These are phyloP conservation scores for Solanum raphanifolium DNA, from an alignment of 257 asterid genomes.

Conservation along the genomic window DNA sequence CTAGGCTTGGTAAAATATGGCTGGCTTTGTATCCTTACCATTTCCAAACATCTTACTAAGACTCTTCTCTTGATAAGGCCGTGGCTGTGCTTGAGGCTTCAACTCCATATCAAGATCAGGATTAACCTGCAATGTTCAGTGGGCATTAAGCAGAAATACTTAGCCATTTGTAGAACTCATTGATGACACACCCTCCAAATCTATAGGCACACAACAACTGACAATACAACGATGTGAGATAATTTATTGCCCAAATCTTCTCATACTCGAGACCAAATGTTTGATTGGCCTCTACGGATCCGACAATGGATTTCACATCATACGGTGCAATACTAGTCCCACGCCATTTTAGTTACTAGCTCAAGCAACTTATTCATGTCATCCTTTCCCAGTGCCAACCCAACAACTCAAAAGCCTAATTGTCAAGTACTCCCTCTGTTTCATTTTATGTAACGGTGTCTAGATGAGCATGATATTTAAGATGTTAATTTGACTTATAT, in stretches of 20 bases:
- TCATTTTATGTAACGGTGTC: neutral
- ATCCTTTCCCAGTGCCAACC: neutral
- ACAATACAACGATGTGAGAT: neutral
- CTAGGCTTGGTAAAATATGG: neutral
- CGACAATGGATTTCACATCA: neutral
- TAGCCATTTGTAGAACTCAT: neutral
- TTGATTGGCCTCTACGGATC: neutral
- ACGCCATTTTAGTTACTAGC: neutral
- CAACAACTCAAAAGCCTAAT: neutral
- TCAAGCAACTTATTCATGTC: neutral
- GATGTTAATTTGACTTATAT: neutral
- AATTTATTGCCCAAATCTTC: neutral
- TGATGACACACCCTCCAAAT: neutral
- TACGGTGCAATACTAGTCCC: neutral
- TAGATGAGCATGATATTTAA: neutral
- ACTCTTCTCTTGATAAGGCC: conserved; percentile 99
- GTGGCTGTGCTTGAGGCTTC: conserved; percentile 98
- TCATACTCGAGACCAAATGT: neutral
- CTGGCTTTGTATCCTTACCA: conserved; percentile 36
- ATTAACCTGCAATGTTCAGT: conserved; percentile 52
- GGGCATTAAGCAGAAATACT: neutral
- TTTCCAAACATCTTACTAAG: conserved; percentile 93
- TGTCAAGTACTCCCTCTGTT: neutral
- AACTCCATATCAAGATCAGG: conserved; percentile 96
- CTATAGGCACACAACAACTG: neutral